Evolutionary conservation across 2,329 filamentous ascomycete species (phyloP), one percentile per base, ranked within the genome.

Genomic region (Hortaea werneckii): DNA sequence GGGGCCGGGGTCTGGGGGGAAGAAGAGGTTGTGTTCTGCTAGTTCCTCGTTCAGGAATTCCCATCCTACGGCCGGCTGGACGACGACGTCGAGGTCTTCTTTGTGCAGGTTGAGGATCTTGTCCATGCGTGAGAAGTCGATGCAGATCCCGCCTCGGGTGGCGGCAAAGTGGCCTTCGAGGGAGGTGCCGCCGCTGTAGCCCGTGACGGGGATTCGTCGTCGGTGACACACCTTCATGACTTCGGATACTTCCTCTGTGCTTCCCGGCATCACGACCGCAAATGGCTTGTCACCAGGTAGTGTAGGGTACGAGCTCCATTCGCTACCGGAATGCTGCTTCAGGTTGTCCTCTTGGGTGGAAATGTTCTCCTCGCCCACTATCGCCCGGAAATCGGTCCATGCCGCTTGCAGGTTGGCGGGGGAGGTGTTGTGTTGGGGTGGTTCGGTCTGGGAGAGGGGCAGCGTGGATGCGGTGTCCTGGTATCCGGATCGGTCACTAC

Each of bases 201-300:
- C 83, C 3, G 86, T 89, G 26, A 95, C 87, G 5, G 89, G 89
- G 51, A 95, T 92, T 46, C 75, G 75, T 37, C 89, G 75, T 58
- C 72, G 67, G 64, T 94, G 86, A 69, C 89, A 95, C 46, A 95
- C 70, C 69, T 90, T 89, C 82, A 94, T 90, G 49, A 95, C 79
- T 51, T 75, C 72, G n/a, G 84, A 83, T 6, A 94, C 87, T 56
- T 95, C 83, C 53, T 89, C 83, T 1, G 89, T 95, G 32, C 75
- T 79, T 38, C 68, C 72, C 0, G 88, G 89, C 61, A 82, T 90
- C 37, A 94, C 76, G 43, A 95, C 73, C 62, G 87, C 66, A 50
- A 74, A 74, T 1, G 73, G 71, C 8, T 67, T 54, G 43, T 75
- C 69, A 43, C 61, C 59, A 0, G 67, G 65, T 11, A 60, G 52